A percentile compares a stretch with the other conserved stretches of the same genome.
phyloP scores from a whole-genome alignment of 352 stramenopile genomes.

The Pythium angustatum region DNA sequence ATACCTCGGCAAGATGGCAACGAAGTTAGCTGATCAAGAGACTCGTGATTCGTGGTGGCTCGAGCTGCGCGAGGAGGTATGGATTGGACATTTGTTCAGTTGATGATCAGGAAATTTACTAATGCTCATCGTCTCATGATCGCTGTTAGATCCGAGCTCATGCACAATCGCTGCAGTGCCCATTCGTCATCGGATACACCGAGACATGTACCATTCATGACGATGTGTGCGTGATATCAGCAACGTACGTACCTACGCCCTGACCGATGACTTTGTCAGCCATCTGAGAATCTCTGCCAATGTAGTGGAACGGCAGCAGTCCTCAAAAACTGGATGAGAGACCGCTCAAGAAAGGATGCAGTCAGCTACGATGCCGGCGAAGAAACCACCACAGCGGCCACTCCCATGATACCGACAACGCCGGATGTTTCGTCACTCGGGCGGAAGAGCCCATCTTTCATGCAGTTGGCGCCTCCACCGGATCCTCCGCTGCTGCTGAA shows the following conservation, averaged over 20 bases:
- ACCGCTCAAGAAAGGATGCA: constrained; percentile 36
- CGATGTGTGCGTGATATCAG: constrained; percentile 96
- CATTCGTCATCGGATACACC: constrained; percentile 96
- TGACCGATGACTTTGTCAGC: neutral
- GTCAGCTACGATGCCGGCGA: constrained; percentile 43
- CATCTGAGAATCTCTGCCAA: neutral
- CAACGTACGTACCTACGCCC: constrained; percentile 61
- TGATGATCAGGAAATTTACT: neutral
- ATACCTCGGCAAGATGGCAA: constrained; percentile 91
- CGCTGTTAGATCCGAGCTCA: constrained; percentile 90
- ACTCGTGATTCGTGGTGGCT: constrained; percentile 98
- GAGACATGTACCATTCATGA: constrained; percentile 97
- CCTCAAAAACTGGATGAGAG: constrained; percentile 69
- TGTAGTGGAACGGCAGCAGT: constrained; percentile 73
- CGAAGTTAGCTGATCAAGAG: constrained; percentile 96
- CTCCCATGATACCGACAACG: constrained; percentile 37
- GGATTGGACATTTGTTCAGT: neutral
- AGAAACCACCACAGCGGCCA: constrained; percentile 38
- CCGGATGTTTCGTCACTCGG: constrained; percentile 39
- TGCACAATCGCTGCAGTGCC: constrained; percentile 94
- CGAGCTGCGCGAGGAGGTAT: constrained; percentile 96
- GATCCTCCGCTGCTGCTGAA: constrained; percentile 18
- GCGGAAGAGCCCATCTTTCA: constrained; percentile 50
- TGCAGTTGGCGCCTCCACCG: constrained; percentile 31
- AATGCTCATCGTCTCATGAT: neutral